Evolutionary conservation across 1,139 yeast species (phyloP), one percentile per base, ranked within the genome.

Genomic region (Yamadazyma mexicana): DNA sequence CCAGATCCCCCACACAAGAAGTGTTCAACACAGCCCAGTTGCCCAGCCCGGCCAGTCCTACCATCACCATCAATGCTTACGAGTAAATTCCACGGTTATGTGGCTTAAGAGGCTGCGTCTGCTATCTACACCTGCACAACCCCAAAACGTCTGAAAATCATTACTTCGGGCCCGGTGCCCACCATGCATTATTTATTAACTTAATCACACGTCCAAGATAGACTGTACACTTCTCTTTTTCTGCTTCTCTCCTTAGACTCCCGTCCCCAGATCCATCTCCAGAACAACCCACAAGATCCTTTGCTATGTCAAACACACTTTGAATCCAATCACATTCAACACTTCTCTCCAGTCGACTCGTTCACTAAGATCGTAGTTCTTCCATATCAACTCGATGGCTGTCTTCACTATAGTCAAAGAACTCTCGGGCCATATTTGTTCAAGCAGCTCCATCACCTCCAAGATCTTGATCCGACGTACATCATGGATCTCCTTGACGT

Each of bases 321-420:
- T 45, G 36, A 47, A 55, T 1, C 57, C 52, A 12, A 49, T 47
- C 16, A 48, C 42, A 18, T 39, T 39, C 16, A 59, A 38, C 4
- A 56, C 44, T 35, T 58, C 57, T 35, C 57, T 45, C 61, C 62
- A 59, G 28, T 55, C 56, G 16, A 47, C 15, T 1, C 27, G 18
- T 7, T 33, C 40, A 26, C 42, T 39, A 32, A 59, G 39, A 40
- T 58, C 64, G 33, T 45, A 42, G n/a, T 49, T 45, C 38, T 52
- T 56, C 66, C 65, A 61, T 5, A 60, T 51, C 2, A 52, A 43
- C 28, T 55, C 54, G n/a, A 59, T 48, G 0, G 63, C 59, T n/a
- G 46, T 40, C 28, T 40, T 46, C 3, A 55, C 35, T 22, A 48
- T 43, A 3, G 50, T 48, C 11, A 46, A 47, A 10, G 59, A 51